Conservation (phyloP, 805 yeast genomes). For the Blastobotrys mokoenaii region DNA sequence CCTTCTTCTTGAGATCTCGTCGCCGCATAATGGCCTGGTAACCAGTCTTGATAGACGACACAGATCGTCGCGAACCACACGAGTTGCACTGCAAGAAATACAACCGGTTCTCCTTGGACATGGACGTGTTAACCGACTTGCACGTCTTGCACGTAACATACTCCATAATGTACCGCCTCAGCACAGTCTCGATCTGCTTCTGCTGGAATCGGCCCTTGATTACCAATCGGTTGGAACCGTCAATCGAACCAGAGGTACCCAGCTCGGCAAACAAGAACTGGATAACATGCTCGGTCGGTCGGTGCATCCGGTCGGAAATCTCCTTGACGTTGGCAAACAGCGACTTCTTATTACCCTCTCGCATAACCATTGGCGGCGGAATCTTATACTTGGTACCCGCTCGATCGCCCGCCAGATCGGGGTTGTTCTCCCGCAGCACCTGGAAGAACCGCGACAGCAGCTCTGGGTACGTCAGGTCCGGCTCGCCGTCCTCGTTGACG, state of each 20-base stretch:
- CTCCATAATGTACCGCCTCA: conserved; percentile 93
- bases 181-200: conserved; percentile 91
- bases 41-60: conserved; percentile 96
- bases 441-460: conserved; percentile 79
- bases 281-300: conserved; percentile 94
- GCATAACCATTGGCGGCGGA: conserved; percentile 93
- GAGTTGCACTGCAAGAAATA: conserved; percentile 96
- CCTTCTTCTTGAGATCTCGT: conserved; percentile 12
- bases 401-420: conserved; percentile 96
- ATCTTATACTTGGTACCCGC: conserved; percentile 86
- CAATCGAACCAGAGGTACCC: conserved; percentile 99
- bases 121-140: conserved; percentile 92
- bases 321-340: conserved; percentile 93
- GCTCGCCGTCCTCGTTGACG: conserved; percentile 28
- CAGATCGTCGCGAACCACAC: conserved; percentile 96
- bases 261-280: conserved; percentile 95
- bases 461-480: conserved; percentile 65
- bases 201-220: conserved; percentile 98
- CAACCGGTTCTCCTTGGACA: conserved; percentile 95
- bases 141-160: conserved; percentile 99
- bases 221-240: conserved; percentile 93
- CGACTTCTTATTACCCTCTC: conserved; percentile 97
- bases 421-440: conserved; percentile 85
- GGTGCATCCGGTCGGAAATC: conserved; percentile 85
- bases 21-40: conserved; percentile 71